A percentile compares a stretch with the other conserved stretches of the same genome.
Conservation (phyloP, 108 stramenopile genomes). For the Hondaea fermentalgiana region DNA sequence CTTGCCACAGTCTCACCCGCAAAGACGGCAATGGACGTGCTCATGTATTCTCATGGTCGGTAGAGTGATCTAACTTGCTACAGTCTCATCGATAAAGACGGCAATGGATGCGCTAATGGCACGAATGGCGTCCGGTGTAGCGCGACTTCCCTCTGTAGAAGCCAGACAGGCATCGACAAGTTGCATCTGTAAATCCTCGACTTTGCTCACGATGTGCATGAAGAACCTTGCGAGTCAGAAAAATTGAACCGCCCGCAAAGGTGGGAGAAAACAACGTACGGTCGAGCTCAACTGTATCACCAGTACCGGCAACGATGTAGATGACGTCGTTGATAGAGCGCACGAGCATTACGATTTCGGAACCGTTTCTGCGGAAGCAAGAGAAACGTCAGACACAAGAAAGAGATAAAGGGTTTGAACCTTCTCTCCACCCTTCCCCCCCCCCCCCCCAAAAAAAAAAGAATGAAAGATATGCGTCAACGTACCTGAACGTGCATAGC, state of each 20-base stretch:
- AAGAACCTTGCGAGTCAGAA: background rate
- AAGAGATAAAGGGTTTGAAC: no score
- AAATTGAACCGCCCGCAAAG: background rate
- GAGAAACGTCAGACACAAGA: no score
- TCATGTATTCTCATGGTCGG: background rate
- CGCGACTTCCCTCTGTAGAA: background rate
- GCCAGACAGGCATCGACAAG: background rate
- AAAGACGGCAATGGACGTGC: background rate
- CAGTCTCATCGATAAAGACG: background rate
- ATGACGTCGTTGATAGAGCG: background rate
- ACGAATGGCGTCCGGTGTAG: background rate
- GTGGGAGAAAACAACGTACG: background rate
- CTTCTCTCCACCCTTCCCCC: no score
- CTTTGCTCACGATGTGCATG: background rate
- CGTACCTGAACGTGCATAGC: background rate
- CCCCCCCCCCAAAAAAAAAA: background rate
- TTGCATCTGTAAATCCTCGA: background rate
- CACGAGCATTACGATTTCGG: background rate
- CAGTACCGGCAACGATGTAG: background rate
- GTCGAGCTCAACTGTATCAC: background rate
- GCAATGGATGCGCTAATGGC: background rate
- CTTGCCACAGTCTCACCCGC: background rate
- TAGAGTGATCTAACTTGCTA: background rate
- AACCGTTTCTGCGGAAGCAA: background rate
- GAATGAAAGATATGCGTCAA: background rate